These are phyloP conservation scores for Populus davidiana DNA, from an alignment of 345 rosid species.

Conservation along the genomic window DNA sequence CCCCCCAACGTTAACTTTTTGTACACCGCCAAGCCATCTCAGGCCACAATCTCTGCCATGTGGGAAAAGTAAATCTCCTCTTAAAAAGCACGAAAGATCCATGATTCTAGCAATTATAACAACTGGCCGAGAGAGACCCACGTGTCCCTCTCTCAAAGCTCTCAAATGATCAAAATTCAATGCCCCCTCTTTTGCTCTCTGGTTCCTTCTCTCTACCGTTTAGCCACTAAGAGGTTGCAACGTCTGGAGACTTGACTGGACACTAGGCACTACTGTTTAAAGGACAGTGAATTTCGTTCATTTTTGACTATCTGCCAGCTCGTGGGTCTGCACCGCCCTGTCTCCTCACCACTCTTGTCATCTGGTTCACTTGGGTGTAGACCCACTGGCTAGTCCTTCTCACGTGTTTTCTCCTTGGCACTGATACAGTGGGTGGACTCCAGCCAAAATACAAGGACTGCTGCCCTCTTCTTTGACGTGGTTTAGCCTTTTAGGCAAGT, in stretches of 20 bases:
- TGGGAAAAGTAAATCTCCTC: background rate
- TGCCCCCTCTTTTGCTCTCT: background rate
- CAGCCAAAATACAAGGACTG: too few relatives aligned
- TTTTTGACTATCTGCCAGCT: background rate
- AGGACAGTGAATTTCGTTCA: too few relatives aligned
- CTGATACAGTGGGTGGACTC: background rate
- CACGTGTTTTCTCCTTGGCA: background rate
- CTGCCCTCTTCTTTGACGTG: background rate
- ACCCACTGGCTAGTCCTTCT: background rate
- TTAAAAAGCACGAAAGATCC: background rate
- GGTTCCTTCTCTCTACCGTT: background rate
- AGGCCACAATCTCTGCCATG: background rate
- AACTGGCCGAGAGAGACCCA: background rate
- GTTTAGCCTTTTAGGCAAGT: too few relatives aligned
- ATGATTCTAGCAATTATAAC: background rate
- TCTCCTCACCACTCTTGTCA: background rate
- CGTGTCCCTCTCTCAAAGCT: conserved; percentile 1
- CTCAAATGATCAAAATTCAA: background rate
- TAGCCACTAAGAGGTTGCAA: background rate
- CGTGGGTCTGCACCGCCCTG: background rate
- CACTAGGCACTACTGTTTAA: background rate
- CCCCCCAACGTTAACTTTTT: background rate
- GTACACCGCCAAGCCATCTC: conserved; percentile 5
- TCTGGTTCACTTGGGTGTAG: background rate
- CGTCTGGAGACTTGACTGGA: background rate